Base-by-base conservation (phyloP, 2,329 filamentous ascomycete species). In the Colletotrichum sp. region DNA sequence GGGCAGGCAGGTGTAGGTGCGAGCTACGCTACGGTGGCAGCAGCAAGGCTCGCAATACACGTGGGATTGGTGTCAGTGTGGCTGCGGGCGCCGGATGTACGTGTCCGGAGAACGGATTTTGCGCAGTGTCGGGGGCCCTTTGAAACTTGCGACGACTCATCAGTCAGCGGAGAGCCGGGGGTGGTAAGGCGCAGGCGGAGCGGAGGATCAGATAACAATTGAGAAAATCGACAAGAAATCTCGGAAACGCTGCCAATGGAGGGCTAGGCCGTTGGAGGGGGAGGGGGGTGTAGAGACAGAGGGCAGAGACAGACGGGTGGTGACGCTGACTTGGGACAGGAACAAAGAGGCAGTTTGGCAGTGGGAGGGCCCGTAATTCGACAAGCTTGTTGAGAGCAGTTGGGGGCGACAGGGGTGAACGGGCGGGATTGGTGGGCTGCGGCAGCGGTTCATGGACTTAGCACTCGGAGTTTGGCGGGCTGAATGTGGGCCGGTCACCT, bases 381-480 rank as follows among this genome's bases (percentile, higher is more conserved):
- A 72, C 63, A 60, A 60, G 72, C 72, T 75, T 57, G 72, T 75
- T 75, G 72, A 75, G 72, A 75, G 72, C 55, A 72, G 68, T 75
- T 75, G 62, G 67, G 68, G 55, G 60, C 24, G 59, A 60, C 74
- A 74, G 73, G 69, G 68, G 62, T 64, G 68, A 0, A 49, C n/a
- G 16, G n/a, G 39, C 68, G 68, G 59, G 44, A 55, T 55, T 28
- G 57, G 64, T 21, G 55, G 67, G 36, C 30, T 60, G 66, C 66
- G 30, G 52, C 24, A 75, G 55, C 68, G 68, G 73, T 73, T 70
- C 75, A 68, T 65, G 71, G 68, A 75, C 71, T 71, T 76, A 77
- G 75, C 64, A 74, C 55, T 75, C 71, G 71, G 75, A 74, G 75
- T 77, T 77, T 77, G 71, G 71, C 72, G 71, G 68, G 39, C 26